Base-by-base conservation (phyloP, 2,329 filamentous ascomycete species). In the Phaeomoniella chlamydospora region DNA sequence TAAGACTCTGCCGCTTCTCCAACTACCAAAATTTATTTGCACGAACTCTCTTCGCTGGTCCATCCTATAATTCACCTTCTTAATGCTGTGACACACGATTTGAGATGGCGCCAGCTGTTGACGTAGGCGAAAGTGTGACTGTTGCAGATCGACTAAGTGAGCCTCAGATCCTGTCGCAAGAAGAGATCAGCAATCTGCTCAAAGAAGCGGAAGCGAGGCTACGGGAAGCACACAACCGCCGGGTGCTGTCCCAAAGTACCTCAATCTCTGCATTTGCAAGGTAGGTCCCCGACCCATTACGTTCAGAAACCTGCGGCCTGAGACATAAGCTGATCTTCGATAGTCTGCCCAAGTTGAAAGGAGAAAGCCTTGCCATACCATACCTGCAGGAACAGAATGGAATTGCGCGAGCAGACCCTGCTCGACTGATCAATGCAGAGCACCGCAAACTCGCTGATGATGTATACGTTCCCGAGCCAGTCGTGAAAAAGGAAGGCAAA, bases 161-260 rank as follows among this genome's bases (percentile, higher is more conserved):
- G n/a, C n/a, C 22, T 9, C 9, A 26, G 22, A 26, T 68, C 36
- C 56, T 80, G 41, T 72, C 68, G 26, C 74, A 80, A 51, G 68
- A 73, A 44, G 70, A 79, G 49, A 70, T 82, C 35, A 67, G 74
- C 37, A 59, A 70, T 49, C 62, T 83, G 38, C 65, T 83, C 35
- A 64, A 65, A 37, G 67, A 78, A 55, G 77, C 78, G 38, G 74
- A 80, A 48, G 54, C 58, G 40, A 67, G 77, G 42, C 56, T 81
- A 42, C 55, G 46, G 46, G 51, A 37, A 33, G 35, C 35, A 14
- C 33, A 18, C 11, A 18, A 15, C 11, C 10, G 35, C 15, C 26
- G 32, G 32, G 29, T 29, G 29, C 26, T 15, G 18, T 15, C 15
- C 45, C 39, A 41, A 43, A 33, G 39, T 43, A 34, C 41, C 34